Conservation (phyloP, 139 green algal species). For the Desmodesmus armatus region DNA sequence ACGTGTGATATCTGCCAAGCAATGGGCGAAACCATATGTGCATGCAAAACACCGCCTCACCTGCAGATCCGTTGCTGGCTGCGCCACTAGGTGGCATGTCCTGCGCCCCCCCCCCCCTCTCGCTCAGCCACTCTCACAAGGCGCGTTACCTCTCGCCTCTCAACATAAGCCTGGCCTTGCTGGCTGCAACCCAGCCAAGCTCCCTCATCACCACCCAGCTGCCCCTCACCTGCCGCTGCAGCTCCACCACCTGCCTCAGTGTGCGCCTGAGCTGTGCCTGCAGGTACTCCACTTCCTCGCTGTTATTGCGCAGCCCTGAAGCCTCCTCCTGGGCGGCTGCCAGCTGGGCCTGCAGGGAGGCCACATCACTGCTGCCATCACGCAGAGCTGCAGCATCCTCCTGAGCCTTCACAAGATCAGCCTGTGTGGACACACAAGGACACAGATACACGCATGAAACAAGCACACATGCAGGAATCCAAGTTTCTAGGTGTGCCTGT, state of each 20-base stretch:
- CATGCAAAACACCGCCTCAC: neutral
- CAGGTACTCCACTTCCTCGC: constrained; percentile 46
- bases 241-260: constrained; percentile 42
- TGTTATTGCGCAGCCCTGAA: neutral
- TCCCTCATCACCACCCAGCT: too few relatives aligned
- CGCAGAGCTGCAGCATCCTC: constrained; percentile 11
- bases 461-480: too few relatives aligned
- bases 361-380: neutral
- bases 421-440: neutral
- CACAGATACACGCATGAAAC: neutral
- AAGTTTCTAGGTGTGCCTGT: too few relatives aligned
- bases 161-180: too few relatives aligned
- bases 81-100: too few relatives aligned
- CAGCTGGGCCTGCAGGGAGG: constrained; percentile 28
- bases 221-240: constrained; percentile 32
- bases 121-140: too few relatives aligned
- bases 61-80: neutral
- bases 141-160: too few relatives aligned
- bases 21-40: neutral
- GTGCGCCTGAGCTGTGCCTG: constrained; percentile 44
- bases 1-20: neutral
- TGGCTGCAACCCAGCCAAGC: too few relatives aligned
- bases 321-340: constrained; percentile 8
- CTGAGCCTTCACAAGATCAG: neutral
- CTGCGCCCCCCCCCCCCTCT: too few relatives aligned